phyloP scores from a whole-genome alignment of 2,329 filamentous ascomycete species.

The Sclerotinia subarctica region DNA sequence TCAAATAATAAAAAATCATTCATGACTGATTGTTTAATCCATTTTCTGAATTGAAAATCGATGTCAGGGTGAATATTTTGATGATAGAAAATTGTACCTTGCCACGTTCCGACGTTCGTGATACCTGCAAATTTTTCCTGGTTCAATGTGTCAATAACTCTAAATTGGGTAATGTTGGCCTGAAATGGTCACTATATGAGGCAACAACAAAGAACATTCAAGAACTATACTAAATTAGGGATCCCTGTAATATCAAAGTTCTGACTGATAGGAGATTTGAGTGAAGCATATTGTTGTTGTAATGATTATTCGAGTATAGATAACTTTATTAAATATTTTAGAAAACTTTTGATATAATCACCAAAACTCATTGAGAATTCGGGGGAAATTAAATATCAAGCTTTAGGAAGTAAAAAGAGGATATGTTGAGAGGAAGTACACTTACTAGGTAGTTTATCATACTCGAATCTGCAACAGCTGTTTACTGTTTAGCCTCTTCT shows the following conservation, averaged over 20 bases:
- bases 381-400: not conserved
- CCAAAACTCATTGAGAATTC: not conserved
- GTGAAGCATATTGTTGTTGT: not conserved
- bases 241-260: conserved; percentile 18
- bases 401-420: not conserved
- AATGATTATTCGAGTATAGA: not conserved
- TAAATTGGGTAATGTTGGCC: conserved; percentile 16
- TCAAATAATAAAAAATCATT: conserved; percentile 22
- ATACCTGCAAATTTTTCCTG: conserved; percentile 21
- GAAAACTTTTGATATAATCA: not conserved
- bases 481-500: not conserved
- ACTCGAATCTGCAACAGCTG: not conserved
- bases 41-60: conserved; percentile 27
- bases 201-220: conserved; percentile 11
- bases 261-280: conserved; percentile 12
- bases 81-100: conserved; percentile 25
- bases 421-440: not conserved
- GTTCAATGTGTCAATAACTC: conserved; percentile 21
- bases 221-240: conserved; percentile 9
- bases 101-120: conserved; percentile 20
- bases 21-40: conserved; percentile 33
- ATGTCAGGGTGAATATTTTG: conserved; percentile 33
- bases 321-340: not conserved
- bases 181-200: not conserved
- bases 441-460: not conserved